Conservation (phyloP, 164 flowering plant genomes). For the Berberis thunbergii region DNA sequence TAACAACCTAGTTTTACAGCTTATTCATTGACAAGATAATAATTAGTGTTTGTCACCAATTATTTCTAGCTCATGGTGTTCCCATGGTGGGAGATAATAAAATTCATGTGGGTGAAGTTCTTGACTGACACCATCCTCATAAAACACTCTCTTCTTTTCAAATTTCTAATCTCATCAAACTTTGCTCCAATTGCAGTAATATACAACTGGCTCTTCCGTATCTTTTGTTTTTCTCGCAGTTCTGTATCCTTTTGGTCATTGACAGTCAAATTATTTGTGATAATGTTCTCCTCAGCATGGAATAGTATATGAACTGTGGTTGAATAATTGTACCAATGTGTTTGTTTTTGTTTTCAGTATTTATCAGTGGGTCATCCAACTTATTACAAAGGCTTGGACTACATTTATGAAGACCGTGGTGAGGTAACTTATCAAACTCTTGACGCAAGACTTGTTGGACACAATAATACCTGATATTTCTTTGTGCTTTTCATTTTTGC, state of each 20-base stretch:
- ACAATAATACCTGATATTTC: background rate
- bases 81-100: too few species aligned
- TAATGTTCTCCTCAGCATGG: background rate
- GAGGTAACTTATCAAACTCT: conserved; percentile 38
- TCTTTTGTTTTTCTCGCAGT: too few species aligned
- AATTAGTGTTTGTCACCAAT: too few species aligned
- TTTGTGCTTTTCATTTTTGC: background rate
- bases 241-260: too few species aligned
- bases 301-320: background rate
- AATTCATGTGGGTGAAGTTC: too few species aligned
- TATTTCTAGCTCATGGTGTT: too few species aligned
- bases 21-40: too few species aligned
- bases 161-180: background rate
- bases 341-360: conserved; percentile 37
- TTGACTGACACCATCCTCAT: too few species aligned
- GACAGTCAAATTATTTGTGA: background rate
- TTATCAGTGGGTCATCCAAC: conserved; percentile 90
- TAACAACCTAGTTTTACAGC: too few species aligned
- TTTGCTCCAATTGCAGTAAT: background rate
- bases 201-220: background rate
- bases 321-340: background rate
- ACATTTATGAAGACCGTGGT: conserved; percentile 93
- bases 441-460: background rate
- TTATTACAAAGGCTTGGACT: conserved; percentile 86
- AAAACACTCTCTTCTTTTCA: background rate